A percentile compares a stretch with the other conserved stretches of the same genome.
phyloP scores from a whole-genome alignment of 2,329 filamentous ascomycete species.

The Penicillium corylophilum region DNA sequence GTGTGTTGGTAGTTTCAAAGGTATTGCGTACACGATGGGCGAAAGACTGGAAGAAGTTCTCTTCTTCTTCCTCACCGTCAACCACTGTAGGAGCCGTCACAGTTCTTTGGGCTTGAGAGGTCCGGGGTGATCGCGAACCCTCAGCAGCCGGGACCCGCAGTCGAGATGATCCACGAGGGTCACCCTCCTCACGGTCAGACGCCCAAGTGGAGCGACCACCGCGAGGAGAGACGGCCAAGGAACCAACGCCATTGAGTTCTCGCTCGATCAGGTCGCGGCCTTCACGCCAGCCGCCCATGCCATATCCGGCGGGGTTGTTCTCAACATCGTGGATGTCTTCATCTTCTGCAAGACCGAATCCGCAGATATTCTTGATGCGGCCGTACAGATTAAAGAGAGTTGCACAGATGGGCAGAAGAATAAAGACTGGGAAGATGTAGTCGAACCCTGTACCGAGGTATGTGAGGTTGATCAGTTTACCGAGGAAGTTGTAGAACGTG shows the following conservation, averaged over 20 bases:
- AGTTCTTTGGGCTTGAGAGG: slow-evolving; percentile 33
- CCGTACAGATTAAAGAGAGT: slow-evolving; percentile 89
- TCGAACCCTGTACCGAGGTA: slow-evolving; percentile 81
- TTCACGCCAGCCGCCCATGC: slow-evolving; percentile 84
- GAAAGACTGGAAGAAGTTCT: slow-evolving; percentile 80
- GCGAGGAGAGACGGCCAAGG: slow-evolving; percentile 41
- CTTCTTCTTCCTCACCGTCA: slow-evolving; percentile 67
- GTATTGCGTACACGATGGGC: slow-evolving; percentile 88
- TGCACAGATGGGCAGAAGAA: slow-evolving; percentile 80
- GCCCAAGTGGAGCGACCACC: slow-evolving; percentile 30
- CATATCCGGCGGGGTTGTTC: slow-evolving; percentile 64
- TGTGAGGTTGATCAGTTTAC: slow-evolving; percentile 77
- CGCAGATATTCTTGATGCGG: slow-evolving; percentile 71
- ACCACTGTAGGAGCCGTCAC: slow-evolving; percentile 40
- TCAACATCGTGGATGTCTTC: slow-evolving; percentile 63
- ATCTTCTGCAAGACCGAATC: slow-evolving; percentile 76
- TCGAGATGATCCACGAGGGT: slow-evolving; percentile 31
- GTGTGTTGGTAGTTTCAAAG: slow-evolving; percentile 76
- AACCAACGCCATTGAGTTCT: slow-evolving; percentile 67
- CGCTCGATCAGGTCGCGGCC: slow-evolving; percentile 86
- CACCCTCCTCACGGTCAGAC: slow-evolving; percentile 25
- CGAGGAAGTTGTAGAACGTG: slow-evolving; percentile 84
- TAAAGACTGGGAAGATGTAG: slow-evolving; percentile 81
- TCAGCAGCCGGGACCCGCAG: slow-evolving; percentile 35
- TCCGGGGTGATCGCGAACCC: slow-evolving; percentile 27